These are phyloP conservation scores for Apiospora aurea DNA, from an alignment of 2,329 filamentous ascomycete genomes.

Conservation along the genomic window DNA sequence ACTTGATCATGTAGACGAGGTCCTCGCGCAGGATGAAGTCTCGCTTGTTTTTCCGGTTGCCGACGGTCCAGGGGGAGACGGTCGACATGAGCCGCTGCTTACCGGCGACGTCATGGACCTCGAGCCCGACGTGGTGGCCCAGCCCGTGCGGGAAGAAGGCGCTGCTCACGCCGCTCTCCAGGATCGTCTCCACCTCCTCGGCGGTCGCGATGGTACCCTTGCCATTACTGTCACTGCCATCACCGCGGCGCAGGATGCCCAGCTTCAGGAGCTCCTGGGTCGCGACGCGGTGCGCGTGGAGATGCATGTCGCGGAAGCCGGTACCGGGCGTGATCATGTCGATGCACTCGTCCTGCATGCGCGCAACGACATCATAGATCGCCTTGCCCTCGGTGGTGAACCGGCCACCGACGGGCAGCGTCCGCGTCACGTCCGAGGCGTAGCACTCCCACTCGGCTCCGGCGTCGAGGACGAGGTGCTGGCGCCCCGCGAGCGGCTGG, in stretches of 20 bases:
- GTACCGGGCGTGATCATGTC: constrained; percentile 71
- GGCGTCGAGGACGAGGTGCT: constrained; percentile 85
- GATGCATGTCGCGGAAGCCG: constrained; percentile 74
- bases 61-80: neutral
- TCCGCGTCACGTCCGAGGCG: constrained; percentile 88
- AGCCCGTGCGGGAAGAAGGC: constrained; percentile 73
- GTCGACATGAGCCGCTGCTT: constrained; percentile 30
- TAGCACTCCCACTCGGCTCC: constrained; percentile 87
- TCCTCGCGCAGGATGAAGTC: neutral
- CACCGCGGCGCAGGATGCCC: constrained; percentile 73
- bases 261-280: constrained; percentile 73
- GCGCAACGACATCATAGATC: constrained; percentile 79
- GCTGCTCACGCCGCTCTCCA: constrained; percentile 58
- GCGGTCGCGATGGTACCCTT: neutral
- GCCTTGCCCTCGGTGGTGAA: constrained; percentile 50
- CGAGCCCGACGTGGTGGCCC: constrained; percentile 70
- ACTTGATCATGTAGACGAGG: neutral
- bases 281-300: constrained; percentile 75
- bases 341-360: constrained; percentile 83
- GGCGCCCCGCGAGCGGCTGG: constrained; percentile 70
- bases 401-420: constrained; percentile 75
- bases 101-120: constrained; percentile 61
- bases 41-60: constrained; percentile 7
- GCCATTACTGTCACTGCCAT: constrained; percentile 36
- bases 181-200: constrained; percentile 52